Conservation (phyloP, 2,329 filamentous ascomycete species). For the Aspergillus pseudonomiae region DNA sequence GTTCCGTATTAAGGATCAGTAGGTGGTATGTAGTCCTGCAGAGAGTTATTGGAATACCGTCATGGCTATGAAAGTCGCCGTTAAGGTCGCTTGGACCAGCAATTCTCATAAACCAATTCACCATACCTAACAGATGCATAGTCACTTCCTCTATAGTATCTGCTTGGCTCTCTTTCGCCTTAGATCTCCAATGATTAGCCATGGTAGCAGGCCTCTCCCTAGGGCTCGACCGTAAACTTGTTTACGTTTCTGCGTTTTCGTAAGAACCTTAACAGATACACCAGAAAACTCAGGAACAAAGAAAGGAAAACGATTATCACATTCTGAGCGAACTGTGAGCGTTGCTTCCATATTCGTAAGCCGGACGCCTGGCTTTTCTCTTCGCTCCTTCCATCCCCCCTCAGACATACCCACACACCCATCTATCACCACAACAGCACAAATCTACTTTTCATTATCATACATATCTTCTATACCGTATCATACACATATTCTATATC, state of each 20-base stretch:
- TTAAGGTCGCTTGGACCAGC: background rate
- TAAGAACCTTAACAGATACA: background rate
- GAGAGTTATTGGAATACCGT: background rate
- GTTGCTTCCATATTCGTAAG: no score
- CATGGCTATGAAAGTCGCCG: background rate
- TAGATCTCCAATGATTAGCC: background rate
- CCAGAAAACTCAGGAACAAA: no score
- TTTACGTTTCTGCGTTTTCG: background rate
- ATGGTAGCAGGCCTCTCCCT: background rate
- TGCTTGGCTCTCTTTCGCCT: background rate
- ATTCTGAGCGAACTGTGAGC: no score
- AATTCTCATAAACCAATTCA: background rate
- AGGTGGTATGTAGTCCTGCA: background rate
- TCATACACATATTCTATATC: no score
- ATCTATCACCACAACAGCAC: no score
- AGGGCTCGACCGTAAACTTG: background rate
- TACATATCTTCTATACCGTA: no score
- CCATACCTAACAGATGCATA: background rate
- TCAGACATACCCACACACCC: no score
- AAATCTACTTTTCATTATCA: no score
- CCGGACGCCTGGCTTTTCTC: no score
- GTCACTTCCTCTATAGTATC: background rate
- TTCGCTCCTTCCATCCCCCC: no score
- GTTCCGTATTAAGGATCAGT: background rate
- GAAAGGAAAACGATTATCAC: no score